These are phyloP conservation scores for Echria macrotheca DNA, from an alignment of 495 filamentous ascomycete species.

Conservation along the genomic window DNA sequence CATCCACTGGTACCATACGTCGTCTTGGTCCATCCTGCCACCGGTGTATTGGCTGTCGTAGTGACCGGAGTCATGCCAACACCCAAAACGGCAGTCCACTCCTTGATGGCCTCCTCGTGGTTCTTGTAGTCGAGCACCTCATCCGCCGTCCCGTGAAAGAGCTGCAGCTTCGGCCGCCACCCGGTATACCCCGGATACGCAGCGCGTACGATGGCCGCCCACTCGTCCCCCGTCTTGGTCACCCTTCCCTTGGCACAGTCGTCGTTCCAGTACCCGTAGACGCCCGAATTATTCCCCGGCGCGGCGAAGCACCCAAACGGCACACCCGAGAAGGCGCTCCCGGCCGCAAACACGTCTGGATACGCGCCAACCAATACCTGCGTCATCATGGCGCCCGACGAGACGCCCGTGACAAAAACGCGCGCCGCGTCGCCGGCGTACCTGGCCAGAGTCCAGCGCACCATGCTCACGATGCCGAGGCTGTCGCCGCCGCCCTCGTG, in stretches of 20 bases:
- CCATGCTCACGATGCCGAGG: slow-evolving; percentile 53
- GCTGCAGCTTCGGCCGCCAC: slow-evolving; percentile 46
- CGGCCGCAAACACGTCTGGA: slow-evolving; percentile 53
- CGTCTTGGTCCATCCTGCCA: slow-evolving; percentile 41
- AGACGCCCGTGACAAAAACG: slow-evolving; percentile 49
- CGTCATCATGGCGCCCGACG: slow-evolving; percentile 59
- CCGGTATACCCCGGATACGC: slow-evolving; percentile 51
- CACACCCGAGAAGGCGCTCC: slow-evolving; percentile 49
- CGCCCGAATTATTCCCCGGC: slow-evolving; percentile 30
- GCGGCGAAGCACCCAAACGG: slow-evolving; percentile 48
- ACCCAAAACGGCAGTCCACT: slow-evolving; percentile 52
- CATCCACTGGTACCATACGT: slow-evolving; percentile 38
- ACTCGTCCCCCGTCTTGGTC: slow-evolving; percentile 37
- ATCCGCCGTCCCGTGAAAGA: slow-evolving; percentile 51
- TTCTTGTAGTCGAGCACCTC: slow-evolving; percentile 42
- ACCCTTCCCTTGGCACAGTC: slow-evolving; percentile 46
- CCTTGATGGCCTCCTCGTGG: slow-evolving; percentile 49
- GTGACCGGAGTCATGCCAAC: slow-evolving; percentile 27
- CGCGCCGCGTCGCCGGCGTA: slow-evolving; percentile 44
- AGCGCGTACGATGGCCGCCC: slow-evolving; percentile 43
- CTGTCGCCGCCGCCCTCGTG: slow-evolving; percentile 50
- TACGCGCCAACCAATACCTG: slow-evolving; percentile 54
- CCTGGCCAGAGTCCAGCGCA: slow-evolving; percentile 41
- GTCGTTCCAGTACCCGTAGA: slow-evolving; percentile 38
- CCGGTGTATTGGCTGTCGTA: slow-evolving; percentile 29